A percentile compares a stretch with the other conserved stretches of the same genome.
Evolutionary conservation across 2,329 filamentous ascomycete genomes (phyloP).

Genomic region (Colletotrichum karsti): DNA sequence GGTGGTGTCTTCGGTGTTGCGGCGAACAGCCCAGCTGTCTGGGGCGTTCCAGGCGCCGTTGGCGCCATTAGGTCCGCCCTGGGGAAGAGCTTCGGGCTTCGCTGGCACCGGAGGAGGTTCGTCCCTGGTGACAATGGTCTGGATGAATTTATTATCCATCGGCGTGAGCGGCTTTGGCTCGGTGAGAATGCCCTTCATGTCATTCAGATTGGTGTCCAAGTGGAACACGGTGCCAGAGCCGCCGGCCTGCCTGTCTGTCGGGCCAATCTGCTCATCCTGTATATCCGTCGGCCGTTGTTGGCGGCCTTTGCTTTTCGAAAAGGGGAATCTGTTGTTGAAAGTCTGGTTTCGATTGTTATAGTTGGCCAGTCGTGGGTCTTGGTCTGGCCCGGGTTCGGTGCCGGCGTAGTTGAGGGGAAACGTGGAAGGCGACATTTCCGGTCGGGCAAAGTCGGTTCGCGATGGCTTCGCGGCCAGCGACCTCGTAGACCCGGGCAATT

Average conservation of each 20-base stretch:
- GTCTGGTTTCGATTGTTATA: slow-evolving; percentile 52
- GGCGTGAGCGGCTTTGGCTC: slow-evolving; percentile 76
- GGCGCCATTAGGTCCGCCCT: slow-evolving; percentile 60
- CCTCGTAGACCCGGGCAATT: slow-evolving; percentile 60
- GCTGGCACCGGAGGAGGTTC: slow-evolving; percentile 34
- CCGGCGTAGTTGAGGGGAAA: slow-evolving; percentile 40
- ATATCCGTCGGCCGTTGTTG: slow-evolving; percentile 57
- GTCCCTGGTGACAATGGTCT: slow-evolving; percentile 48
- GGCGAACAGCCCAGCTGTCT: slow-evolving; percentile 94
- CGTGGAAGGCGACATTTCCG: slow-evolving; percentile 47
- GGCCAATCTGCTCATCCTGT: slow-evolving; percentile 66
- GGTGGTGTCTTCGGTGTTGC: slow-evolving; percentile 72
- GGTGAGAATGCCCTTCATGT: slow-evolving; percentile 92
- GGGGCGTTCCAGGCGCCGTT: slow-evolving; percentile 87
- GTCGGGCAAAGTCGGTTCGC: slow-evolving; percentile 53
- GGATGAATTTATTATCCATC: slow-evolving; percentile 65
- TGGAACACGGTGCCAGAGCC: slow-evolving; percentile 68
- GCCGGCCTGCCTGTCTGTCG: slow-evolving; percentile 61
- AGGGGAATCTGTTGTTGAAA: slow-evolving; percentile 71
- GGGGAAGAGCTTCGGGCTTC: slow-evolving; percentile 20
- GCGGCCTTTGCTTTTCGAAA: slow-evolving; percentile 62
- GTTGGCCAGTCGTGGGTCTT: slow-evolving; percentile 33
- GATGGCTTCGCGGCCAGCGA: slow-evolving; percentile 62
- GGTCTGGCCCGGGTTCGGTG: slow-evolving; percentile 38
- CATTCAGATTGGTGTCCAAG: slow-evolving; percentile 86